A percentile compares a stretch with the other conserved stretches of the same genome.
Evolutionary conservation across 2,329 filamentous ascomycete genomes (phyloP).

Genomic region (Pleomassaria siparia): DNA sequence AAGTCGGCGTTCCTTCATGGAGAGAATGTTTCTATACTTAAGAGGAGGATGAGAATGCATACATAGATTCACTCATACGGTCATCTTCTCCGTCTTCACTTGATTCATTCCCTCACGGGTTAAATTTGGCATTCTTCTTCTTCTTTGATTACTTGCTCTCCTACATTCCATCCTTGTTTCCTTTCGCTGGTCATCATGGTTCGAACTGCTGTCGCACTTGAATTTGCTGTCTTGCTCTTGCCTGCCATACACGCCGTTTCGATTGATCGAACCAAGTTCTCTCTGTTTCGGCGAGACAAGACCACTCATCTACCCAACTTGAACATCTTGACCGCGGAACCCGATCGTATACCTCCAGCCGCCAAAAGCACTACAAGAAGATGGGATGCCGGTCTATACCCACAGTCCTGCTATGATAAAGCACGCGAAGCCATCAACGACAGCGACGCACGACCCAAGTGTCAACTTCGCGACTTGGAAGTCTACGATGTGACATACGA

Average conservation of each 20-base stretch:
- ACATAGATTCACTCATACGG: no score
- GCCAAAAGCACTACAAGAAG: neutral
- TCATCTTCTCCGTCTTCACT: no score
- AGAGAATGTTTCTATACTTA: no score
- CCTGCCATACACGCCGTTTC: neutral
- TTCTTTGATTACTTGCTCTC: neutral
- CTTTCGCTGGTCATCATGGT: neutral
- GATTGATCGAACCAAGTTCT: neutral
- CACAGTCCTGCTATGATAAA: constrained; percentile 14
- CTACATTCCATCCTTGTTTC: neutral
- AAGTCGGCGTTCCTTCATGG: no score
- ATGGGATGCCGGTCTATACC: constrained; percentile 8
- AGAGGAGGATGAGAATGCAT: no score
- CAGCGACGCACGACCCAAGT: constrained; percentile 7
- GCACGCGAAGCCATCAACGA: constrained; percentile 6
- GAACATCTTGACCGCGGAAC: neutral
- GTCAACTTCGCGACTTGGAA: constrained; percentile 11
- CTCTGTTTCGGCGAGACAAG: neutral
- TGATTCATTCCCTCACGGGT: no score
- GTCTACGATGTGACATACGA: constrained; percentile 13
- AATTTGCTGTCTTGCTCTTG: neutral
- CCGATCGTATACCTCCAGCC: neutral
- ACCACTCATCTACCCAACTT: neutral
- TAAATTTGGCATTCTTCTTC: neutral
- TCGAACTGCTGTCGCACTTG: neutral